Evolutionary conservation across 2,329 filamentous ascomycete genomes (phyloP).

Genomic region (Cladorrhinum sp.): DNA sequence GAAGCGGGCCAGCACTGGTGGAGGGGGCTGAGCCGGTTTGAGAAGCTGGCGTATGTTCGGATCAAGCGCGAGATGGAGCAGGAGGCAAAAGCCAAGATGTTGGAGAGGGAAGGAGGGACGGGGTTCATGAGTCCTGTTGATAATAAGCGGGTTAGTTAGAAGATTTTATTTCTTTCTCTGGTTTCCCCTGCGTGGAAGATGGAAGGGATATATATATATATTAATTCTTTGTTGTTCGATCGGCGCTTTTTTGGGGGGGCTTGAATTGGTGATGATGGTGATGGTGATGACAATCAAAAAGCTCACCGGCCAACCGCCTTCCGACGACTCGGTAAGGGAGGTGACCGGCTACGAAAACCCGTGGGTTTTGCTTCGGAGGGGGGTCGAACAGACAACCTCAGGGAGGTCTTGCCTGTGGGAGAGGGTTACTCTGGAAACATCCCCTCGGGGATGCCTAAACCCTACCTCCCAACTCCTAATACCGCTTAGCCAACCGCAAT

Average conservation of each 20-base stretch:
- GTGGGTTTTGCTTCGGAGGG: not conserved
- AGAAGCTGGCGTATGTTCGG: slow-evolving; percentile 79
- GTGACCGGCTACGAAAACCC: not conserved
- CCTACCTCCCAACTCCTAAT: not conserved
- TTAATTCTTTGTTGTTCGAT: not conserved
- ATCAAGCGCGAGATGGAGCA: slow-evolving; percentile 65
- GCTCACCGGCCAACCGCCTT: not conserved
- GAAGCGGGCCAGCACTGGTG: slow-evolving; percentile 94
- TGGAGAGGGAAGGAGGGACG: slow-evolving; percentile 10
- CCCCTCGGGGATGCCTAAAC: too few relatives aligned
- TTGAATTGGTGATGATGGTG: not conserved
- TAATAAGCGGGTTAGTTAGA: slow-evolving; percentile 50
- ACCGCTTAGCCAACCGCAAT: not conserved
- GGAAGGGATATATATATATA: not conserved
- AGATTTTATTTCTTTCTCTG: not conserved
- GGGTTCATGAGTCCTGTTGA: slow-evolving; percentile 8
- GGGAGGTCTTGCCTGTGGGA: too few relatives aligned
- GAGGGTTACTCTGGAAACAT: too few relatives aligned
- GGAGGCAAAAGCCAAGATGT: slow-evolving; percentile 40
- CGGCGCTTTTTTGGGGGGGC: not conserved
- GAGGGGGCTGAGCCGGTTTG: slow-evolving; percentile 79
- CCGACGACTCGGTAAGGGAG: too few relatives aligned
- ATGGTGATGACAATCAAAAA: not conserved
- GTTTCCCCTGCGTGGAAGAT: too few relatives aligned
- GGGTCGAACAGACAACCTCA: not conserved